Conservation (phyloP, 805 yeast species). For the Starmerella sirachaensis region DNA sequence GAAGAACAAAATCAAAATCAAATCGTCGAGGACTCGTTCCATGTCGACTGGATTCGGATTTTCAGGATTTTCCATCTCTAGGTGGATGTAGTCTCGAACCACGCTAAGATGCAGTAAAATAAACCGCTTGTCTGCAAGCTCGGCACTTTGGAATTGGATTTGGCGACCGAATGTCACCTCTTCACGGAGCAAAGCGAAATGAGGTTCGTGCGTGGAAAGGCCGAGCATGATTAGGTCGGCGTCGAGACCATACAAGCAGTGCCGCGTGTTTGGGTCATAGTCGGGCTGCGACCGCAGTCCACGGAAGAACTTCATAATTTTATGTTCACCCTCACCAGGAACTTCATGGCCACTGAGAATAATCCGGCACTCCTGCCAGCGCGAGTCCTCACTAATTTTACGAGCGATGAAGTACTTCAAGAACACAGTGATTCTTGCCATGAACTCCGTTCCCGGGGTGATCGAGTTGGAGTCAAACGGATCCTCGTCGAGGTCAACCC, state of each 20-base stretch:
- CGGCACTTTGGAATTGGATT: constrained; percentile 27
- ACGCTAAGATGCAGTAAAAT: constrained; percentile 72
- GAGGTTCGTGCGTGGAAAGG: constrained; percentile 95
- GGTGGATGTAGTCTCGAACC: constrained; percentile 78
- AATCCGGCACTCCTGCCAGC: constrained; percentile 81
- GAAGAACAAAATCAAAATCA: constrained; percentile 80
- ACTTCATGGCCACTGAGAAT: constrained; percentile 91
- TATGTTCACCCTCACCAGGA: constrained; percentile 99
- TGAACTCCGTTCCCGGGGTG: constrained; percentile 97
- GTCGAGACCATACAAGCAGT: constrained; percentile 92
- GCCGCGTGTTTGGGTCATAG: constrained; percentile 87
- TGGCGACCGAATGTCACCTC: constrained; percentile 78
- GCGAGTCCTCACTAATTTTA: constrained; percentile 77
- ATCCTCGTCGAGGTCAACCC: constrained; percentile 66
- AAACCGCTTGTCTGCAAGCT: constrained; percentile 68
- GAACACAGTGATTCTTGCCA: constrained; percentile 76
- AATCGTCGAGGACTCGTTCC: constrained; percentile 84
- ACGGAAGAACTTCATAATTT: constrained; percentile 89
- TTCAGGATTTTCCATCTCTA: constrained; percentile 36
- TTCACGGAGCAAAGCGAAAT: constrained; percentile 85
- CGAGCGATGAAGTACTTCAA: constrained; percentile 85
- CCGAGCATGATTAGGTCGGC: constrained; percentile 96
- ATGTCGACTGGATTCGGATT: constrained; percentile 38
- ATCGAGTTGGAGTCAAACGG: constrained; percentile 93
- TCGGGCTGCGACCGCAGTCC: constrained; percentile 76